Base-by-base conservation (phyloP, 805 yeast species). In the Tetrapisispora namnaoensis region DNA sequence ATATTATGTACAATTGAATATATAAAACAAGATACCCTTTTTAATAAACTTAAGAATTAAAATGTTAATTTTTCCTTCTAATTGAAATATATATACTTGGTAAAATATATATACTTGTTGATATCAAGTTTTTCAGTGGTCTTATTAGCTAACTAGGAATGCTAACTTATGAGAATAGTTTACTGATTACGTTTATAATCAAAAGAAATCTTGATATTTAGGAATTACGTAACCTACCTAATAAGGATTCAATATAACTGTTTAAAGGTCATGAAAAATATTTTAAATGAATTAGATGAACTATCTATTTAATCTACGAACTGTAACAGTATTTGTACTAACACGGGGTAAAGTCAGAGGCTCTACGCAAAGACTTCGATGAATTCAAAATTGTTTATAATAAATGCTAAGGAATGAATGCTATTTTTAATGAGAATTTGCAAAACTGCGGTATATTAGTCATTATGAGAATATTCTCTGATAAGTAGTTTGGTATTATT, bases 351-450 rank as follows among this genome's bases (percentile, higher is more conserved):
- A 36, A 17, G 38, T 36, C 10, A 14, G n/a, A 14, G 4, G 11
- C 28, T 24, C 28, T 24, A 13, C 21, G 22, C 16, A 11, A 22
- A 21, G 32, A 38, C 20, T 14, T 18, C 21, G 21, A 17, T 8
- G 24, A 37, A 18, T 9, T 37, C 18, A 30, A 30, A 20, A 13
- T 2, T 27, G 5, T 14, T n/a, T 40, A 24, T 40, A 7, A 27
- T 40, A 24, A n/a, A 45, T 39, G 43, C 44, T 38, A 39, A 39
- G 44, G 44, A 45, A 45, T 34, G 44, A 32, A 45, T 44, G 46
- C 46, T 24, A 44, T 27, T 44, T 36, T 44, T 34, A 36, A 18
- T 22, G 22, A 43, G 40, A 24, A 36, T 35, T n/a, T 36, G 46
- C 35, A 44, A 44, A 44, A 43, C 38, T 35, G 38, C 37, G 38